phyloP scores from a whole-genome alignment of 2,329 filamentous ascomycete species.

The Pezicula neosporulosa region DNA sequence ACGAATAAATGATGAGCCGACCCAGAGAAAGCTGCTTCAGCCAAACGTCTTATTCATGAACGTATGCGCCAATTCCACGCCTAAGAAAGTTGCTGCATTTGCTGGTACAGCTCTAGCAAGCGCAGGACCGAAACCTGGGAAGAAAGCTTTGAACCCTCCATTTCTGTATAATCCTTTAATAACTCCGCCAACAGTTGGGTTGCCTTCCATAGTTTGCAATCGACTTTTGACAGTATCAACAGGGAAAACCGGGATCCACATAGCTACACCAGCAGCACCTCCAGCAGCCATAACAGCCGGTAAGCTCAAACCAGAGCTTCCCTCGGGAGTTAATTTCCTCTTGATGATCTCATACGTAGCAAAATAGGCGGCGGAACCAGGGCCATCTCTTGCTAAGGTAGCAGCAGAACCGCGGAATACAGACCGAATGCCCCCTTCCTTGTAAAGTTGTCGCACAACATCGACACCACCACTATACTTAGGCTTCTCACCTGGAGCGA shows the following conservation, averaged over 20 bases:
- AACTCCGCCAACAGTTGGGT: constrained; percentile 75
- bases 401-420: constrained; percentile 91
- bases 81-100: constrained; percentile 92
- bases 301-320: constrained; percentile 75
- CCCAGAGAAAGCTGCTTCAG: constrained; percentile 14
- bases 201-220: constrained; percentile 86
- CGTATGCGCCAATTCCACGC: constrained; percentile 80
- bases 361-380: constrained; percentile 92
- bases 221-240: constrained; percentile 95
- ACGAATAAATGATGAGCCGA: neutral
- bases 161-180: constrained; percentile 77
- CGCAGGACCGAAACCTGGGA: constrained; percentile 92
- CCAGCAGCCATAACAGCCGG: constrained; percentile 82
- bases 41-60: constrained; percentile 75
- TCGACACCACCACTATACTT: constrained; percentile 85
- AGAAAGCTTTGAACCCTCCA: constrained; percentile 88
- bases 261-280: constrained; percentile 87
- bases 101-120: constrained; percentile 90
- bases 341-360: constrained; percentile 97
- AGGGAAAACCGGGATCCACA: constrained; percentile 99
- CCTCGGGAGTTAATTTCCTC: constrained; percentile 75
- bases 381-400: constrained; percentile 90
- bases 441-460: constrained; percentile 90
- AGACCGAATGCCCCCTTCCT: constrained; percentile 81
- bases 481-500: constrained; percentile 85